A percentile compares a stretch with the other conserved stretches of the same genome.
Conservation (phyloP, 2,329 filamentous ascomycete species). For the Cercospora zeae-maydis region DNA sequence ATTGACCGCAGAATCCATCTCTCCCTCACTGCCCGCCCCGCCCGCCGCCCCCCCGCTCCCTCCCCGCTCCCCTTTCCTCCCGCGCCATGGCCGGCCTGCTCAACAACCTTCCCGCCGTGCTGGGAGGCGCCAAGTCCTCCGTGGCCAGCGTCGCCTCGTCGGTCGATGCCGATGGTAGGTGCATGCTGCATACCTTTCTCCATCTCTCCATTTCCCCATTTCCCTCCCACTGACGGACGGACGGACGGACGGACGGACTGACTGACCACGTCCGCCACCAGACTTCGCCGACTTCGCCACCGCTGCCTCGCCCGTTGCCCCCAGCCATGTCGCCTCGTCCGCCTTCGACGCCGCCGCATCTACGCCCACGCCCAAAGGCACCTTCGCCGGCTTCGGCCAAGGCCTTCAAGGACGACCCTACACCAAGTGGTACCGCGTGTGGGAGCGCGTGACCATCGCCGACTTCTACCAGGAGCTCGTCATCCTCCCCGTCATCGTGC, state of each 20-base stretch:
- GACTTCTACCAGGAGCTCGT: constrained; percentile 88
- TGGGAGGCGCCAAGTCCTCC: constrained; percentile 63
- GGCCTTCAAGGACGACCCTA: constrained; percentile 59
- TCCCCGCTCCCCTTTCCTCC: neutral
- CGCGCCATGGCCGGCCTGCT: constrained; percentile 51
- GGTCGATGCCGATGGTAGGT: constrained; percentile 21
- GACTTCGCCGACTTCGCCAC: constrained; percentile 94
- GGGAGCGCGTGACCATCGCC: constrained; percentile 77
- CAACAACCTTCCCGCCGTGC: constrained; percentile 66
- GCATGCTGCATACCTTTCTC: neutral
- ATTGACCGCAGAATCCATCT: neutral
- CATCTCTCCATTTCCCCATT: too few relatives aligned
- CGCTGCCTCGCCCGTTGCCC: constrained; percentile 62
- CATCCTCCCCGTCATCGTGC: constrained; percentile 69
- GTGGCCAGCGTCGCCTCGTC: constrained; percentile 40
- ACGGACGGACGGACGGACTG: too few relatives aligned
- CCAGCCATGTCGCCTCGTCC: constrained; percentile 50
- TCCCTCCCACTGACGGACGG: too few relatives aligned
- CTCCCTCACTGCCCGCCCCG: too few relatives aligned
- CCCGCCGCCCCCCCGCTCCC: too few relatives aligned
- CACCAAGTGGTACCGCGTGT: constrained; percentile 95
- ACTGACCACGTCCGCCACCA: constrained; percentile 39
- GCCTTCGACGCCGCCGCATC: constrained; percentile 45
- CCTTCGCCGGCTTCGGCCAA: constrained; percentile 36
- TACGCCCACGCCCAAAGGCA: constrained; percentile 25